Conservation (phyloP, 345 rosid species). For the Brassica napus region DNA sequence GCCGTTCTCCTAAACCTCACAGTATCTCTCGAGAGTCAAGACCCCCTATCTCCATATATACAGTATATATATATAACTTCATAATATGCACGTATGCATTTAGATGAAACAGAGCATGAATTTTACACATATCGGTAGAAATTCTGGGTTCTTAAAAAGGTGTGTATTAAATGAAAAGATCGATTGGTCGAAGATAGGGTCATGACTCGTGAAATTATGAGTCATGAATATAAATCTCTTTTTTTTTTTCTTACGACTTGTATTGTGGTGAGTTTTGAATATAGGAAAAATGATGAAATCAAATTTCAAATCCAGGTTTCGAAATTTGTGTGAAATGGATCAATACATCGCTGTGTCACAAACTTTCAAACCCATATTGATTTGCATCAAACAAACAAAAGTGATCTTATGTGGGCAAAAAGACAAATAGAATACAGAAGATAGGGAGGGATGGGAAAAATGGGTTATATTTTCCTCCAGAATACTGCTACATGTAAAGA, state of each 20-base stretch:
- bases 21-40: not conserved
- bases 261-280: not conserved
- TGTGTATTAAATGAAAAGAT: not conserved
- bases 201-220: not conserved
- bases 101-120: not conserved
- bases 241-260: not conserved
- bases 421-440: not conserved
- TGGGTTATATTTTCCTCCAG: not conserved
- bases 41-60: not conserved
- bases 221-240: too few species aligned
- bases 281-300: not conserved
- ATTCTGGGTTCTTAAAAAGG: too few species aligned
- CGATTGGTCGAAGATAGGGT: not conserved
- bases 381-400: not conserved
- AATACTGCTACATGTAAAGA: not conserved
- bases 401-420: not conserved
- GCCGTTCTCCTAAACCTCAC: not conserved
- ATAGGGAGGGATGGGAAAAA: not conserved
- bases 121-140: not conserved
- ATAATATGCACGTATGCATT: conserved; percentile 1
- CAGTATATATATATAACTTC: not conserved
- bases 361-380: not conserved
- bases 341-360: not conserved
- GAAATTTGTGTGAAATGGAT: not conserved
- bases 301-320: not conserved